Conservation (phyloP, 1,284 basidiomycete species). For the Ustilago shanxiensis region DNA sequence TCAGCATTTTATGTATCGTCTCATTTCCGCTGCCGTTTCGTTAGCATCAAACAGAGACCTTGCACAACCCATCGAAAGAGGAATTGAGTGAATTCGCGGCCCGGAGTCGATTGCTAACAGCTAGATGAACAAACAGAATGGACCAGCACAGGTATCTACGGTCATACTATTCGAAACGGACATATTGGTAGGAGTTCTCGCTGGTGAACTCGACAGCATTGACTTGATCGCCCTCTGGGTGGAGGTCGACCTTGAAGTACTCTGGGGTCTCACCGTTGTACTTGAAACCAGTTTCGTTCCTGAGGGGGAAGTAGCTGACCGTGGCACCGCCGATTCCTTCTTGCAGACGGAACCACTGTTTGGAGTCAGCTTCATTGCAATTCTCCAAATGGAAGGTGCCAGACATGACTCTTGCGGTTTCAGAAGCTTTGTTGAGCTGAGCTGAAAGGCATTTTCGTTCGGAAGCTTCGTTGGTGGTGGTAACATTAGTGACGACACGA, state of each 20-base stretch:
- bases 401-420: background rate
- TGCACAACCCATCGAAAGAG: background rate
- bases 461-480: background rate
- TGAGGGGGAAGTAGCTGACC: constrained; percentile 33
- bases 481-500: constrained; percentile 27
- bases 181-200: constrained; percentile 19
- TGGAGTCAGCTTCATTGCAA: constrained; percentile 29
- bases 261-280: constrained; percentile 34
- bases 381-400: constrained; percentile 3
- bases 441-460: constrained; percentile 22
- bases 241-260: constrained; percentile 25
- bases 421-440: background rate
- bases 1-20: too few species aligned
- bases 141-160: background rate
- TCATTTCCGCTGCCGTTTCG: too few species aligned
- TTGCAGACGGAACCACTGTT: constrained; percentile 44
- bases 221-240: constrained; percentile 2
- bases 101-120: constrained; percentile 10
- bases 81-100: background rate
- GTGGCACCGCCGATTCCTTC: constrained; percentile 20
- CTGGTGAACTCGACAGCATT: constrained; percentile 11
- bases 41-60: background rate
- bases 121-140: background rate
- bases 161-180: constrained; percentile 13
- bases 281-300: constrained; percentile 28